phyloP scores from a whole-genome alignment of 176 grass and related monocot genomes.

The Triticum urartu region DNA sequence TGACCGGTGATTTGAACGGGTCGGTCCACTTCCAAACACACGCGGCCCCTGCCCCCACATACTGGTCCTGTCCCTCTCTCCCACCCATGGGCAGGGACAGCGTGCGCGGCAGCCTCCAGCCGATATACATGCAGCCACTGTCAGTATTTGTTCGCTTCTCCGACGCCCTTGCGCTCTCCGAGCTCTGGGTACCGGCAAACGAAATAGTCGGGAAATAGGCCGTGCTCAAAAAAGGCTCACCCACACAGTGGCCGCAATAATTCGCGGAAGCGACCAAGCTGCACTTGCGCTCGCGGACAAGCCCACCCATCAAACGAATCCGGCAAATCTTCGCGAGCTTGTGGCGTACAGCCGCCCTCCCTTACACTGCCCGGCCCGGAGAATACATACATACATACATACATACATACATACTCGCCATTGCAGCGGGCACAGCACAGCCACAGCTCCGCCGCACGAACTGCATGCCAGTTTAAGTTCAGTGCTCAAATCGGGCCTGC shows the following conservation, averaged over 20 bases:
- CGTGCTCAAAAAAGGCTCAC: constrained; percentile 48
- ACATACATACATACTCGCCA: constrained; percentile 22
- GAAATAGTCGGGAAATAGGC: background rate
- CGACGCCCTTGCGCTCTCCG: constrained; percentile 6
- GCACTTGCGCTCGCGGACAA: constrained; percentile 47
- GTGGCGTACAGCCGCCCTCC: constrained; percentile 66
- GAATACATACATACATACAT: constrained; percentile 33
- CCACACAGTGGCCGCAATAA: constrained; percentile 66
- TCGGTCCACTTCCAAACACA: background rate
- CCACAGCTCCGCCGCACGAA: background rate
- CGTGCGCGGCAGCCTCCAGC: constrained; percentile 36
- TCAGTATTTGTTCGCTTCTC: constrained; percentile 52
- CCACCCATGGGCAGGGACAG: background rate
- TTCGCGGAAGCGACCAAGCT: constrained; percentile 48
- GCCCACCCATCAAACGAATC: constrained; percentile 51
- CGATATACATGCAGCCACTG: constrained; percentile 67
- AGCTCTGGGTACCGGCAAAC: background rate
- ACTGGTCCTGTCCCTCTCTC: constrained; percentile 1
- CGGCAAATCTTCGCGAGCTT: constrained; percentile 64
- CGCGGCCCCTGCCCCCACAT: background rate
- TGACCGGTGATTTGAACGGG: background rate
- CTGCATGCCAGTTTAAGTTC: background rate
- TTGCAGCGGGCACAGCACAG: constrained; percentile 35
- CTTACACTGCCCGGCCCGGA: constrained; percentile 36
- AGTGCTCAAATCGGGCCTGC: background rate